Evolutionary conservation across 768 basidiomycete genomes (phyloP).

Genomic region (Agaricus bisporus): DNA sequence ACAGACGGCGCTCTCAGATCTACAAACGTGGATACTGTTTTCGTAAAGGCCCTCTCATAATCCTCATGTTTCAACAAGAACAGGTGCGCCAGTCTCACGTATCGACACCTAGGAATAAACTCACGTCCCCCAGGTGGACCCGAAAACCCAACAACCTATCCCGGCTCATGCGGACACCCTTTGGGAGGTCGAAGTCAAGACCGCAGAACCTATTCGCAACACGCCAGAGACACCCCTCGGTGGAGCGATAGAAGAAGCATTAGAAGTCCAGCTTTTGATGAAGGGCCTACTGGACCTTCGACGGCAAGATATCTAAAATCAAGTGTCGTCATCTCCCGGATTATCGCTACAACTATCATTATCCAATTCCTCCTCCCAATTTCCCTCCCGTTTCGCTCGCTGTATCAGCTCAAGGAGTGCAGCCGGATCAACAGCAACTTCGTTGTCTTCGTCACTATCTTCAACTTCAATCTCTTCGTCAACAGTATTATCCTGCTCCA

Average conservation of each 20-base stretch:
- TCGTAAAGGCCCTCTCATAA: slow-evolving; percentile 60
- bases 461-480: slow-evolving; percentile 49
- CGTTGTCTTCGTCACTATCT: slow-evolving; percentile 18
- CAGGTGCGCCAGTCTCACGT: slow-evolving; percentile 37
- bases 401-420: slow-evolving; percentile 12
- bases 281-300: slow-evolving; percentile 77
- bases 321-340: background rate
- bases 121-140: slow-evolving; percentile 50
- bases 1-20: slow-evolving; percentile 62
- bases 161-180: slow-evolving; percentile 75
- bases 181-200: slow-evolving; percentile 88
- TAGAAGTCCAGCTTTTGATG: slow-evolving; percentile 80
- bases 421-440: slow-evolving; percentile 13
- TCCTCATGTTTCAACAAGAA: slow-evolving; percentile 84
- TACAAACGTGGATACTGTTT: slow-evolving; percentile 81
- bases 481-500: slow-evolving; percentile 36
- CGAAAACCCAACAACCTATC: slow-evolving; percentile 67
- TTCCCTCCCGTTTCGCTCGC: slow-evolving; percentile 13
- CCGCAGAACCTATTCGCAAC: slow-evolving; percentile 71
- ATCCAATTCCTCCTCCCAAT: slow-evolving; percentile 18
- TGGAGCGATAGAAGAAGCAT: slow-evolving; percentile 63
- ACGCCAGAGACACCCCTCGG: slow-evolving; percentile 74
- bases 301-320: slow-evolving; percentile 57
- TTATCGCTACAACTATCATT: slow-evolving; percentile 5
- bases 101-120: slow-evolving; percentile 1